Evolutionary conservation across 352 stramenopile genomes (phyloP).

Genomic region (Thalassiosira delicatula): DNA sequence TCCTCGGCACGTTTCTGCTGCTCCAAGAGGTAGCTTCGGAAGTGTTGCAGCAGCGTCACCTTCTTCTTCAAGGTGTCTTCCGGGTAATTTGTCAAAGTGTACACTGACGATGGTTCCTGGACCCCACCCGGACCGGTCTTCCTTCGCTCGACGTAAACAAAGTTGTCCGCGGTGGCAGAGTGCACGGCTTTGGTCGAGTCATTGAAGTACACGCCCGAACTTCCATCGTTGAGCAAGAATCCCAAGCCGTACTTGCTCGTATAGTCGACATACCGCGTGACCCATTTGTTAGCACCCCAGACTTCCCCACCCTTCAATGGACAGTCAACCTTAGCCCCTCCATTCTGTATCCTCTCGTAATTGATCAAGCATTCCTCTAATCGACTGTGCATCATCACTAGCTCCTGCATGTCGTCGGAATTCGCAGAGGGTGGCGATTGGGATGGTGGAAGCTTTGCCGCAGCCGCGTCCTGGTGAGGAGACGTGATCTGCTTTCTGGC

Average conservation of each 20-base stretch:
- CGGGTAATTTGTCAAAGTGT: slow-evolving; percentile 86
- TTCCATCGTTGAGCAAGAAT: slow-evolving; percentile 96
- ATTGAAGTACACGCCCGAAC: slow-evolving; percentile 97
- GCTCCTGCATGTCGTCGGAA: slow-evolving; percentile 63
- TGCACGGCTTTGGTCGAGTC: slow-evolving; percentile 97
- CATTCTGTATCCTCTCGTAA: slow-evolving; percentile 58
- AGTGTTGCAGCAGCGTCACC: slow-evolving; percentile 96
- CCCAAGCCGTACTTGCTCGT: slow-evolving; percentile 99
- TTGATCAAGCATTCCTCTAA: slow-evolving; percentile 65
- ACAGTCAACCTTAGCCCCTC: slow-evolving; percentile 47
- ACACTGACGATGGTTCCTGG: slow-evolving; percentile 53
- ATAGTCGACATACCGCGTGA: slow-evolving; percentile 98
- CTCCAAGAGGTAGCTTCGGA: slow-evolving; percentile 96
- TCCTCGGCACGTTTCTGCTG: slow-evolving; percentile 80
- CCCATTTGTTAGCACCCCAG: slow-evolving; percentile 88
- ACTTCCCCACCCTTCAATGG: slow-evolving; percentile 35
- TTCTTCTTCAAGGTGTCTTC: slow-evolving; percentile 92
- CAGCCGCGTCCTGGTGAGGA: not conserved
- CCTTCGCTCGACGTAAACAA: slow-evolving; percentile 95
- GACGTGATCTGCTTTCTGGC: not conserved
- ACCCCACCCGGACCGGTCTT: slow-evolving; percentile 50
- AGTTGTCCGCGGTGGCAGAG: slow-evolving; percentile 86
- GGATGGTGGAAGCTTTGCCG: not conserved
- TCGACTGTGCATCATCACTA: slow-evolving; percentile 79
- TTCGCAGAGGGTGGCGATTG: slow-evolving; percentile 12